Evolutionary conservation across 495 filamentous ascomycete genomes (phyloP).

Genomic region (Apodospora peruviana): DNA sequence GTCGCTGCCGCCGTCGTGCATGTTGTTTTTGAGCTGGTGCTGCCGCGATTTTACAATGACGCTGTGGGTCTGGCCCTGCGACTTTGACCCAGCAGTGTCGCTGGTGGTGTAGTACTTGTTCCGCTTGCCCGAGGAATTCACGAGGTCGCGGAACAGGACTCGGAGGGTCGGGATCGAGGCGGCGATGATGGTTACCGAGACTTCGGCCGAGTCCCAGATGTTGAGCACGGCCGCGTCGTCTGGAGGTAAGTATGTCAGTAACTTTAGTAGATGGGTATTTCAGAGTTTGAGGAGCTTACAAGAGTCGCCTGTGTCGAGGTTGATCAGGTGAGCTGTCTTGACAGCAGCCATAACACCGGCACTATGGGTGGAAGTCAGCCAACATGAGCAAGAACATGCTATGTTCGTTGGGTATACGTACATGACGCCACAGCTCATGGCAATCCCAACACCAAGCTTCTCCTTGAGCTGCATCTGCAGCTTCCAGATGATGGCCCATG

Average conservation of each 20-base stretch:
- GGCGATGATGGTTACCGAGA: neutral
- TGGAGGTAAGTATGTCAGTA: too few species aligned
- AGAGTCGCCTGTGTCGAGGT: neutral
- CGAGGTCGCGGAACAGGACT: neutral
- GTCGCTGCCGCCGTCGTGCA: too few species aligned
- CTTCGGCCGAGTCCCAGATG: too few species aligned
- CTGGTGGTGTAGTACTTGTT: neutral
- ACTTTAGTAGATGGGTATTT: too few species aligned
- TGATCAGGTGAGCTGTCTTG: too few species aligned
- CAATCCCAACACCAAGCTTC: slow-evolving; percentile 25
- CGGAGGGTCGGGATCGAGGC: neutral
- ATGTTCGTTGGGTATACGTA: slow-evolving; percentile 3
- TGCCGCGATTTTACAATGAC: neutral
- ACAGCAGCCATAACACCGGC: too few species aligned
- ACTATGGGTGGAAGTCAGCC: too few species aligned
- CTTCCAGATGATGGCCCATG: slow-evolving; percentile 24
- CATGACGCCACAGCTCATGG: slow-evolving; percentile 30
- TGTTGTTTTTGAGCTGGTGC: too few species aligned
- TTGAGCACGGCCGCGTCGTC: too few species aligned
- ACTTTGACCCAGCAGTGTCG: too few species aligned
- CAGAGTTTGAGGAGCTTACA: neutral
- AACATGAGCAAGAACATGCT: too few species aligned
- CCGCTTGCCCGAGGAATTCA: too few species aligned
- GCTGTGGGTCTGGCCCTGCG: neutral
- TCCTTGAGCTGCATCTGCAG: slow-evolving; percentile 24